These are phyloP conservation scores for Fereydounia khargensis DNA, from an alignment of 1,284 basidiomycete species.

Conservation along the genomic window DNA sequence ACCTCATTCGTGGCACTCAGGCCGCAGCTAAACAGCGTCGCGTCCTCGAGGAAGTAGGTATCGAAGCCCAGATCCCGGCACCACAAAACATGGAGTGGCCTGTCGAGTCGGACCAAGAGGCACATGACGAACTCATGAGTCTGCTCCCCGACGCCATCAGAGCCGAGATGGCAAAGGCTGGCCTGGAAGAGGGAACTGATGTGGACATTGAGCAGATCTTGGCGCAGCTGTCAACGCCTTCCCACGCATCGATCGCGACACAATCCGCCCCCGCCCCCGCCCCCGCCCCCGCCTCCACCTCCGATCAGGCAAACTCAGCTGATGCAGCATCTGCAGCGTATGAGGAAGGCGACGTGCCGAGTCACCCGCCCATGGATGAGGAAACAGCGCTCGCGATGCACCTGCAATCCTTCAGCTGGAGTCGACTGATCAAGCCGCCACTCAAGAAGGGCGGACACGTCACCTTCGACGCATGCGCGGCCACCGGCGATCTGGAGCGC, in stretches of 20 bases:
- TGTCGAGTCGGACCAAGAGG: slow-evolving; percentile 19
- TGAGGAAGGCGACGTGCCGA: background rate
- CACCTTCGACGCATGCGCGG: slow-evolving; percentile 82
- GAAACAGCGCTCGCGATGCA: slow-evolving; percentile 30
- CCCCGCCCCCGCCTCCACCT: background rate
- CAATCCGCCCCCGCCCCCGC: background rate
- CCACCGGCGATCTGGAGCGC: slow-evolving; percentile 81
- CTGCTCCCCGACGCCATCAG: slow-evolving; percentile 27
- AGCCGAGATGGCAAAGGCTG: slow-evolving; percentile 8
- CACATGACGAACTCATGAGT: slow-evolving; percentile 23
- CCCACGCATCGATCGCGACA: background rate
- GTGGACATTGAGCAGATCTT: background rate
- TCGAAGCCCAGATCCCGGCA: background rate
- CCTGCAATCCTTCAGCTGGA: slow-evolving; percentile 65
- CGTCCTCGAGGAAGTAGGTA: slow-evolving; percentile 14
- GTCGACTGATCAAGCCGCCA: slow-evolving; percentile 83
- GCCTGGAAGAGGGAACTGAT: background rate
- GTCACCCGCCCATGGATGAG: background rate
- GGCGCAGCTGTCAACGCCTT: background rate
- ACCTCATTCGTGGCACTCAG: slow-evolving; percentile 27
- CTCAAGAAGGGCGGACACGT: slow-evolving; percentile 90
- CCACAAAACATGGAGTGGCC: too few species aligned
- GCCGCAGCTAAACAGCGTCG: slow-evolving; percentile 3
- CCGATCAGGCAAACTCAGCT: background rate
- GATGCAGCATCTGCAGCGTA: background rate